These are phyloP conservation scores for Trypanosoma boissoni DNA, from an alignment of 208 protist genomes.

Conservation along the genomic window DNA sequence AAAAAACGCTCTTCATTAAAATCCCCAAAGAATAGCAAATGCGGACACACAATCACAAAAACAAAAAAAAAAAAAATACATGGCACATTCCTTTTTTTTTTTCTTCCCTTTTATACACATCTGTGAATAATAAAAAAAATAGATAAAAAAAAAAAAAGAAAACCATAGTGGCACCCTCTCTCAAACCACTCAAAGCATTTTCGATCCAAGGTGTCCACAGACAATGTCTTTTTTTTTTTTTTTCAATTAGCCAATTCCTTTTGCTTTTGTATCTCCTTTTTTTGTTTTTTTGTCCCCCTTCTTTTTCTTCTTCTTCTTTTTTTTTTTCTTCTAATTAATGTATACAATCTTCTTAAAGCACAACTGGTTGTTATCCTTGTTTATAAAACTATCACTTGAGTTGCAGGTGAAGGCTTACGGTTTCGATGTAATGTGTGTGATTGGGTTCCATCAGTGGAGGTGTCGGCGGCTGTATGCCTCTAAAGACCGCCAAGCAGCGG, in stretches of 20 bases:
- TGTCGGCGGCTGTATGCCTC: constrained; percentile 27
- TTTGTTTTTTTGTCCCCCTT: constrained; percentile 1
- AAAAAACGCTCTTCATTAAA: background rate
- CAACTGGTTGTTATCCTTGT: background rate
- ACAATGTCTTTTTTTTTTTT: constrained; percentile 5
- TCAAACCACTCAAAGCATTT: too few species aligned
- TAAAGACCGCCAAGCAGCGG: constrained; percentile 54
- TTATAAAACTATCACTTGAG: background rate
- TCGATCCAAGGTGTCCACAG: too few species aligned
- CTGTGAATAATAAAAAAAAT: background rate
- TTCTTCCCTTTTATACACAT: constrained; percentile 1
- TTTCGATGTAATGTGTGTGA: constrained; percentile 48
- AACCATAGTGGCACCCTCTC: background rate
- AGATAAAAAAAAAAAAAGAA: constrained; percentile 1
- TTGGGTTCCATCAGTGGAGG: constrained; percentile 66
- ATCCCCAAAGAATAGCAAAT: background rate
- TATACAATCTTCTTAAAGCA: too few species aligned
- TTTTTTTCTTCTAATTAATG: background rate
- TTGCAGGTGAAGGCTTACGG: constrained; percentile 17
- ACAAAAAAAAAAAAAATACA: constrained; percentile 1
- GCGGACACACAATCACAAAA: background rate
- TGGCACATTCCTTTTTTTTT: background rate
- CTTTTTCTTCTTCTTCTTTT: constrained; percentile 14
- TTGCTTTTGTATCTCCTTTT: constrained; percentile 3
- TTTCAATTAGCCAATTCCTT: background rate